phyloP scores from a whole-genome alignment of 2,329 filamentous ascomycete species.

The Fusarium pininemorale region DNA sequence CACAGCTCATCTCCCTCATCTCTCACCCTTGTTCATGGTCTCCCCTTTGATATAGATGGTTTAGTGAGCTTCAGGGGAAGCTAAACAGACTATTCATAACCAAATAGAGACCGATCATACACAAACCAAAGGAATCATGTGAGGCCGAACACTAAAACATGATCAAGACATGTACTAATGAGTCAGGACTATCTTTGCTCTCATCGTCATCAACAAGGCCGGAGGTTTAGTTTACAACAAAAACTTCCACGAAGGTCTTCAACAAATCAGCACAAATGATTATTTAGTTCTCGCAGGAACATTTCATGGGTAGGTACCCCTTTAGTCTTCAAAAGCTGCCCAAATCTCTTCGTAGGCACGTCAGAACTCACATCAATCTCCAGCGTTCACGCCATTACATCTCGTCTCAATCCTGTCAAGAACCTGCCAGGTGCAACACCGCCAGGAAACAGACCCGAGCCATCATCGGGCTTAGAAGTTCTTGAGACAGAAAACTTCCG shows the following conservation, averaged over 20 bases:
- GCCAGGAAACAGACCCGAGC: constrained; percentile 64
- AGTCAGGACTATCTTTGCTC: constrained; percentile 87
- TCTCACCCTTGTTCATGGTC: constrained; percentile 34
- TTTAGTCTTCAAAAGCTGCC: not conserved
- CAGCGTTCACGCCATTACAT: constrained; percentile 75
- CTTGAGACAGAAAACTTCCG: constrained; percentile 95
- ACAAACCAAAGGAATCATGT: constrained; percentile 28
- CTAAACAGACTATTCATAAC: constrained; percentile 7
- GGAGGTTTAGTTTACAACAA: constrained; percentile 96
- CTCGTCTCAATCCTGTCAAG: constrained; percentile 68
- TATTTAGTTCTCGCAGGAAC: constrained; percentile 96
- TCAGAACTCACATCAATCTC: constrained; percentile 5
- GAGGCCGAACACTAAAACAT: not conserved
- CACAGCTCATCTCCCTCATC: constrained; percentile 19
- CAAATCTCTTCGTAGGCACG: constrained; percentile 6
- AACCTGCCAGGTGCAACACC: constrained; percentile 46
- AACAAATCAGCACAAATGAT: constrained; percentile 93
- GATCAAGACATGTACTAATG: not conserved
- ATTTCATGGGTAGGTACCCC: constrained; percentile 79
- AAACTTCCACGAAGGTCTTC: constrained; percentile 86
- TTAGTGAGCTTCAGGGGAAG: constrained; percentile 35
- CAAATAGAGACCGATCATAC: constrained; percentile 9
- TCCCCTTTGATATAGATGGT: constrained; percentile 31
- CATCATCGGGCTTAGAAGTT: constrained; percentile 84
- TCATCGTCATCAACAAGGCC: constrained; percentile 99